Conservation (phyloP, 2,329 filamentous ascomycete genomes). For the Coleophoma cylindrospora region DNA sequence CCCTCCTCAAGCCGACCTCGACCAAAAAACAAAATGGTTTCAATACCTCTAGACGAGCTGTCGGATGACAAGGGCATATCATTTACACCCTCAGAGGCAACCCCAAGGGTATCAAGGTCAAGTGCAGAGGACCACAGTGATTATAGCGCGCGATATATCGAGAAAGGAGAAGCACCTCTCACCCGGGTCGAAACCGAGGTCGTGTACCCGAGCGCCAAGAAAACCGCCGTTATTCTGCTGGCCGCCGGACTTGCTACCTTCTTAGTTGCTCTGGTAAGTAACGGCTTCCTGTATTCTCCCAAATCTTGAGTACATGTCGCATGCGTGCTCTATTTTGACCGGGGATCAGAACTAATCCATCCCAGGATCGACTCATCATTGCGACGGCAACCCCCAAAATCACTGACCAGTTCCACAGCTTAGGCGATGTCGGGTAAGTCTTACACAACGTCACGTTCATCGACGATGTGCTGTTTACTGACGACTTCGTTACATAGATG, state of each 20-base stretch:
- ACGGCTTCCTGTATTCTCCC: neutral
- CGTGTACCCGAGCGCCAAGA: conserved; percentile 1
- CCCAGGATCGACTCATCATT: neutral
- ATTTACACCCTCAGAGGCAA: too few species aligned
- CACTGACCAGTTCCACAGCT: neutral
- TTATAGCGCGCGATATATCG: neutral
- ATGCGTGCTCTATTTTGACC: neutral
- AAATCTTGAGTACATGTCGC: neutral
- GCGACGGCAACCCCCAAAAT: neutral
- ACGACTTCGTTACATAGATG: neutral
- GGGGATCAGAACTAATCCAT: neutral
- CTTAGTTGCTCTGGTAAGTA: conserved; percentile 2
- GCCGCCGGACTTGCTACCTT: conserved; percentile 1
- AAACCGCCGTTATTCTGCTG: neutral
- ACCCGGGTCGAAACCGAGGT: neutral
- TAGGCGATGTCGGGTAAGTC: neutral
- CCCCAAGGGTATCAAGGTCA: too few species aligned
- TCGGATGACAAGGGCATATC: too few species aligned
- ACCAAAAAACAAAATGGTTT: neutral
- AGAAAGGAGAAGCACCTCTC: neutral
- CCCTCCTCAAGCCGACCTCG: too few species aligned
- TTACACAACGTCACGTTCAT: too few species aligned
- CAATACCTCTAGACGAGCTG: too few species aligned
- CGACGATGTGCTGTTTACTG: too few species aligned
- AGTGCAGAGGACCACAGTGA: neutral